Percentiles rank a stretch among this genome's conserved stretches.
phyloP scores from a whole-genome alignment of 2,329 filamentous ascomycete species.

The Scleromitrula shiraiana region DNA sequence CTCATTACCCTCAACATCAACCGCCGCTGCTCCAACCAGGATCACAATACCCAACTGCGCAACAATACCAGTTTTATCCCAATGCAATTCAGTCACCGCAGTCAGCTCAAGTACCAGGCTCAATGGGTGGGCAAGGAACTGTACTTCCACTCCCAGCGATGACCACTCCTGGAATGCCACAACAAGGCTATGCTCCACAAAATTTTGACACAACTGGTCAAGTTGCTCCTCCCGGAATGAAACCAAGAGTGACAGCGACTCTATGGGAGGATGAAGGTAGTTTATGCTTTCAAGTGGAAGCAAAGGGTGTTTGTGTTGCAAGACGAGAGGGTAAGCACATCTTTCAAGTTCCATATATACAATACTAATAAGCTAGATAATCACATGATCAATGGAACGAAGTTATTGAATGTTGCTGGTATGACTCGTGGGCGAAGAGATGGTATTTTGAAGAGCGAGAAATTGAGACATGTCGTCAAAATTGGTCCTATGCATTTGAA shows the following conservation, averaged over 20 bases:
- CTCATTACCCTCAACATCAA: constrained; percentile 70
- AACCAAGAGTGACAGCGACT: constrained; percentile 91
- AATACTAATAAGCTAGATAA: constrained; percentile 55
- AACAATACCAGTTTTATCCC: constrained; percentile 58
- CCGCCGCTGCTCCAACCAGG: constrained; percentile 67
- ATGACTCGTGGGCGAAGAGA: constrained; percentile 96
- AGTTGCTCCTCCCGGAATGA: constrained; percentile 85
- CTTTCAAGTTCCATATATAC: not conserved
- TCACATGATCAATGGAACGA: constrained; percentile 99
- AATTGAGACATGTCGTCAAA: constrained; percentile 93
- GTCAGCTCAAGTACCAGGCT: constrained; percentile 57
- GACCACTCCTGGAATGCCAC: constrained; percentile 39
- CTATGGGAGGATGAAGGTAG: constrained; percentile 98
- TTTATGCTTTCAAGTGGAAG: constrained; percentile 95
- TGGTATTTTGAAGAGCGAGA: constrained; percentile 96
- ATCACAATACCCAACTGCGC: constrained; percentile 55
- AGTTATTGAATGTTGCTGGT: constrained; percentile 90
- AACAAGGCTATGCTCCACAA: constrained; percentile 40
- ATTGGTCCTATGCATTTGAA: constrained; percentile 99
- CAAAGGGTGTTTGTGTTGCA: constrained; percentile 90
- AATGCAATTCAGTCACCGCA: constrained; percentile 78
- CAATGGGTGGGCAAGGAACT: constrained; percentile 57
- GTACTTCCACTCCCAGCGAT: constrained; percentile 59
- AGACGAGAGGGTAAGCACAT: constrained; percentile 76
- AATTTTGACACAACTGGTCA: constrained; percentile 82